These are phyloP conservation scores for Candida ipomoeae DNA, from an alignment of 805 yeast species.

Conservation along the genomic window DNA sequence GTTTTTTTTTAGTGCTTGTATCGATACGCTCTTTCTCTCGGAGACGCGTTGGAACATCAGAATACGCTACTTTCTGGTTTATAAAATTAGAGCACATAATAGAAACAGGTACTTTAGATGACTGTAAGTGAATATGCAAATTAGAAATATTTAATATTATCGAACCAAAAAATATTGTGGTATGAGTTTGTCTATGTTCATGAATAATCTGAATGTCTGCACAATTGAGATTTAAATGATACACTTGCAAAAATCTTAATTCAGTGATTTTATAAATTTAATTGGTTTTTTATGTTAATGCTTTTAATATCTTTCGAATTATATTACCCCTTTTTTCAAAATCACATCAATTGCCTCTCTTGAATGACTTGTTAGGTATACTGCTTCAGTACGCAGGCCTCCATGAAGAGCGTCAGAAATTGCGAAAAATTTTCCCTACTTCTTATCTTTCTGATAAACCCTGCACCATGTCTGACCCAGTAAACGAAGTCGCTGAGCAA, in stretches of 20 bases:
- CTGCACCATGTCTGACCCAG: constrained; percentile 41
- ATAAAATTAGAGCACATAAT: neutral
- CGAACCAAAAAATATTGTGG: neutral
- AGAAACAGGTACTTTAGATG: neutral
- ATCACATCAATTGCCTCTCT: neutral
- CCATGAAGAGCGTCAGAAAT: constrained; percentile 1
- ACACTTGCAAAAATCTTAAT: neutral
- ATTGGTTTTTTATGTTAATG: too few relatives aligned
- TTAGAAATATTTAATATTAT: too few relatives aligned
- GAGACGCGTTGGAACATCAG: neutral
- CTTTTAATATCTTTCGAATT: too few relatives aligned
- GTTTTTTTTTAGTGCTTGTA: too few relatives aligned
- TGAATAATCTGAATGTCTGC: neutral
- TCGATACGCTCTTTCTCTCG: too few relatives aligned
- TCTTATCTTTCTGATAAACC: constrained; percentile 5
- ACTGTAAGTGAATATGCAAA: neutral
- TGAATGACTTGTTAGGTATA: neutral
- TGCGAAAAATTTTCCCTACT: constrained; percentile 17
- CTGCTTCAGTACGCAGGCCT: constrained; percentile 11
- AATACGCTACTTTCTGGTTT: neutral
- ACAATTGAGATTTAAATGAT: neutral
- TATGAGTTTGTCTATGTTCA: neutral
- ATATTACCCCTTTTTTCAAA: neutral
- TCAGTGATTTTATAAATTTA: too few relatives aligned
- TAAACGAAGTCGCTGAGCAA: constrained; percentile 65